Conservation (phyloP, 176 grass and related monocot genomes). For the Areca catechu region DNA sequence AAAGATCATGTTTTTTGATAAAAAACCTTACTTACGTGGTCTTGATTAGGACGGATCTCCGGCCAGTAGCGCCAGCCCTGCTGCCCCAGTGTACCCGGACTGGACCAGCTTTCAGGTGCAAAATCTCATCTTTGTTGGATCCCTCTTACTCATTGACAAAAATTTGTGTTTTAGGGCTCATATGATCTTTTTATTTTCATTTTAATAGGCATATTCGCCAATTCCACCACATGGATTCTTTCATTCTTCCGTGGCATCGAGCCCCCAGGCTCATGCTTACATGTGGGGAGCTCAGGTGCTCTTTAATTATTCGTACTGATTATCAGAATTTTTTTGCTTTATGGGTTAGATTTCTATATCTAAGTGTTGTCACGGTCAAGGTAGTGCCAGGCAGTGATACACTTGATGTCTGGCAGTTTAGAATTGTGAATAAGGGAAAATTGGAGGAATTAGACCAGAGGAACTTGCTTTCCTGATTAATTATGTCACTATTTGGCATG, state of each 20-base stretch:
- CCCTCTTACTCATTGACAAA: background rate
- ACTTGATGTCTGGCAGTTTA: background rate
- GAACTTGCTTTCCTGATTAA: too few relatives aligned
- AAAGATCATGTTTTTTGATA: background rate
- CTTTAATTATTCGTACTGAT: conserved; percentile 5
- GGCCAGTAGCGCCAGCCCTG: conserved; percentile 34
- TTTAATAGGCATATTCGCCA: conserved; percentile 63
- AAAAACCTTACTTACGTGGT: background rate
- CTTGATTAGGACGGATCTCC: conserved; percentile 67
- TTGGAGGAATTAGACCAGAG: too few relatives aligned
- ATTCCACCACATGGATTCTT: conserved; percentile 91
- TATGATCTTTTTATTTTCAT: conserved; percentile 5
- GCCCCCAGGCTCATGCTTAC: conserved; percentile 81
- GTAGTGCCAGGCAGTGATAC: background rate
- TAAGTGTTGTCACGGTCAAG: background rate
- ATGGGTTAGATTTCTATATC: background rate
- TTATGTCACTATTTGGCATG: too few relatives aligned
- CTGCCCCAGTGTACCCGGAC: conserved; percentile 55
- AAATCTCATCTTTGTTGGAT: conserved; percentile 1
- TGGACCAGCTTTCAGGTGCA: conserved; percentile 84
- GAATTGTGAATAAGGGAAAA: background rate
- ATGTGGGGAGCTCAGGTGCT: conserved; percentile 95
- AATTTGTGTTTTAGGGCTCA: background rate
- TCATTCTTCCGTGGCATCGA: conserved; percentile 52
- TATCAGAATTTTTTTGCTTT: background rate